These are phyloP conservation scores for Talaromyces sp. DNA, from an alignment of 2,329 filamentous ascomycete species.

Conservation along the genomic window DNA sequence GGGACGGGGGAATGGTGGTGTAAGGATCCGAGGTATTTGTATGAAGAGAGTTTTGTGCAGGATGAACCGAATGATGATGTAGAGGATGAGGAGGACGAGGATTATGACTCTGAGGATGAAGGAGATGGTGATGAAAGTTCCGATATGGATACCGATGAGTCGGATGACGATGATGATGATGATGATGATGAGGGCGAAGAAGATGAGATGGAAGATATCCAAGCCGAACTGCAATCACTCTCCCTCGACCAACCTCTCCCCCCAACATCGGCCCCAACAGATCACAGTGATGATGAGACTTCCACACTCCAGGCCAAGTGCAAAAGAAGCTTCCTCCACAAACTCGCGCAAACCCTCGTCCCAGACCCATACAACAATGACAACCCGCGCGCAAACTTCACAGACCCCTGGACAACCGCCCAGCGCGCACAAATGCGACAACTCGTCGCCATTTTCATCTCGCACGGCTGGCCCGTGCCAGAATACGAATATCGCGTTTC, in stretches of 20 bases:
- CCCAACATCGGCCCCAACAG: not conserved
- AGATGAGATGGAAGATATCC: constrained; percentile 4
- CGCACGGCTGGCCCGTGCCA: constrained; percentile 15
- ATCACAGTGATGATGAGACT: not conserved
- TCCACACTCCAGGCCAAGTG: not conserved
- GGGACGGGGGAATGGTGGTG: not conserved
- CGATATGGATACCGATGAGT: not conserved
- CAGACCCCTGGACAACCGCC: not conserved
- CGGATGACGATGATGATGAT: constrained; percentile 1
- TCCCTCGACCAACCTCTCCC: not conserved
- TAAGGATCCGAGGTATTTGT: constrained; percentile 16
- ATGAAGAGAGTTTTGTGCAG: constrained; percentile 15
- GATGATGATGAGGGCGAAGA: not conserved
- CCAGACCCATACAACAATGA: too few relatives aligned
- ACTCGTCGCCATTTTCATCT: constrained; percentile 8
- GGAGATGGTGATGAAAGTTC: not conserved
- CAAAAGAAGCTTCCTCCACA: constrained; percentile 12
- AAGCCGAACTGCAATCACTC: not conserved
- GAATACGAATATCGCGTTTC: constrained; percentile 4
- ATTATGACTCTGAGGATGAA: constrained; percentile 7
- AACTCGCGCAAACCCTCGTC: not conserved
- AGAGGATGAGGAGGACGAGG: constrained; percentile 5
- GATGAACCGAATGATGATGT: constrained; percentile 1
- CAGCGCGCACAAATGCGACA: not conserved
- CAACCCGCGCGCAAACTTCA: not conserved